Evolutionary conservation across 2,329 filamentous ascomycete species (phyloP), one percentile per base, ranked within the genome.

Genomic region (Ophiostoma sp.): DNA sequence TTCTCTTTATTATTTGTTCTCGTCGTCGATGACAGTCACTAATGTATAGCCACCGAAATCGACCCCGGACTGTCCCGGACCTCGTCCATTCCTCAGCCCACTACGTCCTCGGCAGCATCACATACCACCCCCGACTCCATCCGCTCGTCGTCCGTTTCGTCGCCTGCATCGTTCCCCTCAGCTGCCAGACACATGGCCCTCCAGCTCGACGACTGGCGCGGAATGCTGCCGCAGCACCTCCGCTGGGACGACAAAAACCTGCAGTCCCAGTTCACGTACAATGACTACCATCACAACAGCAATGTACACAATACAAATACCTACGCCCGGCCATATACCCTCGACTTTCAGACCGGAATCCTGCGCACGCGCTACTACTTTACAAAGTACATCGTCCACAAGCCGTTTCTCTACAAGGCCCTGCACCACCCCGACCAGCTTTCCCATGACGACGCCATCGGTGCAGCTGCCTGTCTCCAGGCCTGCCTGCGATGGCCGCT

Each of bases 401-500:
- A 85, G 13, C 86, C 86, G 0, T 88, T 84, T 70, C 75, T 88
- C 5, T 88, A 85, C 78, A 88, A 87, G 74, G 86, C 83, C 1
- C 78, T 88, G 2, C 86, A 89, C 75, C 82, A 84, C 73, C 84
- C 85, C 0, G 83, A 86, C 62, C 77, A 80, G 39, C 79, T 88
- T 77, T 84, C 81, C 0, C 76, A 79, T 8, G 84, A 86, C 52
- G 87, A 89, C 75, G 80, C 80, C 1, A 78, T 83, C 17, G 85
- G 83, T 36, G 84, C 81, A n/a, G 85, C 83, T 3, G 80, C 85
- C 70, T 88, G 87, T 72, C 81, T 89, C 20, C 81, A 84, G 73
- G 81, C 84, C 1, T 84, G 82, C n/a, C 78, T 89, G 17, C 80
- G 84, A 70, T 89, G 87, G 87, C 87, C 87, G 1, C 80, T 89